phyloP scores from a whole-genome alignment of 2,329 filamentous ascomycete species.

The Geoglossum cookeanum region DNA sequence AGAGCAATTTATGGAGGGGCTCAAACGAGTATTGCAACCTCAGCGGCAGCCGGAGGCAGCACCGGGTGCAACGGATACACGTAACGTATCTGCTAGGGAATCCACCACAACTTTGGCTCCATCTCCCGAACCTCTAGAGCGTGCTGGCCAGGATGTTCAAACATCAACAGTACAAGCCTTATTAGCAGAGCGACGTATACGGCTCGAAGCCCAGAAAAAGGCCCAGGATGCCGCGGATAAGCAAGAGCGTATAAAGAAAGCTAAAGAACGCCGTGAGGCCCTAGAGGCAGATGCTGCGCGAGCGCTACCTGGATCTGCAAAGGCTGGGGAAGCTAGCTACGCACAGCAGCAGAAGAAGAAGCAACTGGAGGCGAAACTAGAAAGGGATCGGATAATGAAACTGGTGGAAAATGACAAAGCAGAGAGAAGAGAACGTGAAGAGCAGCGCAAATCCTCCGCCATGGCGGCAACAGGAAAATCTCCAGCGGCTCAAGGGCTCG shows the following conservation, averaged over 20 bases:
- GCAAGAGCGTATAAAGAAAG: slow-evolving; percentile 14
- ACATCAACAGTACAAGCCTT: slow-evolving; percentile 18
- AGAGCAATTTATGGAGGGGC: slow-evolving; percentile 43
- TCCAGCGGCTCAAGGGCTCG: not conserved
- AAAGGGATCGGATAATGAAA: slow-evolving; percentile 51
- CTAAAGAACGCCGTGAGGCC: slow-evolving; percentile 10
- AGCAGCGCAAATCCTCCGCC: slow-evolving; percentile 25
- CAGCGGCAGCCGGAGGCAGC: slow-evolving; percentile 7
- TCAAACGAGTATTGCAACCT: slow-evolving; percentile 25
- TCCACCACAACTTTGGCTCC: slow-evolving; percentile 3
- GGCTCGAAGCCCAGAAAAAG: slow-evolving; percentile 26
- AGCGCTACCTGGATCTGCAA: slow-evolving; percentile 11
- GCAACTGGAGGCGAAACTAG: slow-evolving; percentile 45
- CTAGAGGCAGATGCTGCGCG: slow-evolving; percentile 20
- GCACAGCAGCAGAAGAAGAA: slow-evolving; percentile 38
- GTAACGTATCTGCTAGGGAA: not conserved
- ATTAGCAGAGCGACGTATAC: slow-evolving; percentile 32
- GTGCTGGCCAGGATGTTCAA: not conserved
- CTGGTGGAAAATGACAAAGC: slow-evolving; percentile 61
- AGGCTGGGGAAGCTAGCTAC: slow-evolving; percentile 25
- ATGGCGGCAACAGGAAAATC: slow-evolving; percentile 13
- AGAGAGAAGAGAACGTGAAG: slow-evolving; percentile 40
- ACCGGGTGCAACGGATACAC: not conserved
- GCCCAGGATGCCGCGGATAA: slow-evolving; percentile 23
- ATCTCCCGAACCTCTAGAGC: not conserved